Evolutionary conservation across 1,284 basidiomycete species (phyloP), one percentile per base, ranked within the genome.

Genomic region (Phlebopus sp.): DNA sequence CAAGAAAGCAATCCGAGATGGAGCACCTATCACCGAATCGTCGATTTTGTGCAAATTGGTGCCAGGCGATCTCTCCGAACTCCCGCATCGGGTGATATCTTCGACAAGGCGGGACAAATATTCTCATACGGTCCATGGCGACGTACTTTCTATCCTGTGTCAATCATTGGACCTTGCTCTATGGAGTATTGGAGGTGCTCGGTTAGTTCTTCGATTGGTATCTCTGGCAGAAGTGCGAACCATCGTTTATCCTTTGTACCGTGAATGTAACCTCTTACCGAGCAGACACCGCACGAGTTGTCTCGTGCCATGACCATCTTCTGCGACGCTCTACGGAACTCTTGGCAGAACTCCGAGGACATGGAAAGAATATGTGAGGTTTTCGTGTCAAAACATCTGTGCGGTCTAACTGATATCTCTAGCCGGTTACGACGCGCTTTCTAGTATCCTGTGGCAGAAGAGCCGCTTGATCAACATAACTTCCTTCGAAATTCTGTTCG

Each of bases 321-420:
- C 30, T 77, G 82, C 5, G 88, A 94, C 58, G 81, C 87, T 5
- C 67, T 96, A 32, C 79, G 81, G 51, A 84, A 88, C 55, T 90
- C 83, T 58, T 97, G 95, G 95, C 81, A 90, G 59, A 92, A 90
- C 58, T 92, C 89, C 35, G 92, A 94, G 59, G 92, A 94, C 59
- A 92, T 93, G 84, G 92, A 95, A 61, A 73, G 84, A 30, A 70
- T 93, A 38, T 81, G 90, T 89, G 59, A 61, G 84, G 73, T 10
- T 31, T 51, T 19, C 13, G 4, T 37, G 8, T 40, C 9, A 42
- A 9, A 25, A 36, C 35, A 23, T 3, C 18, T 32, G 36, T 19
- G 34, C 17, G 15, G 46, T 11, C 8, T n/a, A 41, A 39, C 41
- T 62, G 30, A 59, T 44, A 31, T 35, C 29, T 46, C 37, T 25